Base-by-base conservation (phyloP, 2,329 filamentous ascomycete genomes). In the Zymoseptoria ardabiliae region DNA sequence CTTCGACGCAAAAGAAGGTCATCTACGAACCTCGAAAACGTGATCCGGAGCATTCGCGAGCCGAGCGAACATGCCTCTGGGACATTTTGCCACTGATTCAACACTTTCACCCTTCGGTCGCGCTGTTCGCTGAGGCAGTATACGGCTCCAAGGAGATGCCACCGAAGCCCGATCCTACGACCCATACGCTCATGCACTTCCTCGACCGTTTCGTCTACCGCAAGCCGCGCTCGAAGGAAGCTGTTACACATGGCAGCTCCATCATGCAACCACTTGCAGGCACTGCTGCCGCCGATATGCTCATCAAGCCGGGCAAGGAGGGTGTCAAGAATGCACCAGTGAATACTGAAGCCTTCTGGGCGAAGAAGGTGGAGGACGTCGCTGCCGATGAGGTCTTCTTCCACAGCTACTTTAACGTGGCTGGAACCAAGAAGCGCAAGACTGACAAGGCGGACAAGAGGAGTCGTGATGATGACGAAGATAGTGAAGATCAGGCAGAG, bases 161-260 rank as follows among this genome's bases (percentile, higher is more conserved):
- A 61, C 85, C 89, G 63, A 97, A 97, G 74, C 92, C 94, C 0
- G 94, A 99, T 68, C 81, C 97, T 55, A 87, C 89, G 17, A 87
- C 91, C 59, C 93, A 97, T 73, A 94, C 90, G 1, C 82, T 99
- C 54, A 94, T 94, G 70, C 89, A 95, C 73, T 99, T 99, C 81
- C 81, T 99, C 59, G 94, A 99, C 76, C 92, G 95, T 68, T 99
- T 99, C 74, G 91, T 96, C n/a, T 99, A 97, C 81, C 88, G 90
- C 66, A 96, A 94, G 68, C 86, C 93, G 62, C 96, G 96, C 79
- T 79, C 85, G 3, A 82, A 79, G 64, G 66, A 71, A 4, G 73
- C 75, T 20, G 80, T 84, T 30, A 80, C 84, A 28, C 89, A 90
- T 64, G 95, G 95, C 54, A 82, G 84, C 25, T 97, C 91, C 23